Conservation (phyloP, 2,329 filamentous ascomycete genomes). For the Nothopassalora personata region DNA sequence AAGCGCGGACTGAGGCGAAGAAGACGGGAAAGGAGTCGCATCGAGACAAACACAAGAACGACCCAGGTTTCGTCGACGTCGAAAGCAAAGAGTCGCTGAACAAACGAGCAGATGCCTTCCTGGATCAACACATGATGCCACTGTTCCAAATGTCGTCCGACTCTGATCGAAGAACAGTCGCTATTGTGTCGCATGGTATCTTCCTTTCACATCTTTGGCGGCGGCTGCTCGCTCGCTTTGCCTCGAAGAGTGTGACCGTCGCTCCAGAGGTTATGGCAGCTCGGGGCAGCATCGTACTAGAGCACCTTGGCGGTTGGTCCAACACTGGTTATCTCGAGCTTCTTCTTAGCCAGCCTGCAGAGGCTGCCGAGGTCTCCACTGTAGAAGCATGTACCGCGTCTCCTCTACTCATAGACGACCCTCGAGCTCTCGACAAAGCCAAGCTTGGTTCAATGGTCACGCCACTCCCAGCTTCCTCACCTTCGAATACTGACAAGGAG, state of each 20-base stretch:
- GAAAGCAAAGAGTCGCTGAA: constrained; percentile 67
- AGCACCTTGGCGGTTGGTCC: constrained; percentile 56
- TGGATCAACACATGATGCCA: constrained; percentile 59
- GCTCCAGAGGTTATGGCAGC: constrained; percentile 39
- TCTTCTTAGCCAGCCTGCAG: constrained; percentile 4
- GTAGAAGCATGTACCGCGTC: background rate
- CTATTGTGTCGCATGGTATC: constrained; percentile 77
- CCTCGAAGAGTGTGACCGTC: constrained; percentile 42
- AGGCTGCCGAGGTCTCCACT: background rate
- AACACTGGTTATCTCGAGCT: constrained; percentile 60
- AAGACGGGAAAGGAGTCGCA: constrained; percentile 37
- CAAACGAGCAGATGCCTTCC: constrained; percentile 58
- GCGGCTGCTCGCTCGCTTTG: constrained; percentile 54
- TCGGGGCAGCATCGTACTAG: constrained; percentile 38
- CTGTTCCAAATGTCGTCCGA: constrained; percentile 39
- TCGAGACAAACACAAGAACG: constrained; percentile 36
- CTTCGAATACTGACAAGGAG: background rate
- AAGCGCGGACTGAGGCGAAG: constrained; percentile 36
- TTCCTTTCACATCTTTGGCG: constrained; percentile 67
- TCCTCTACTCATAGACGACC: background rate
- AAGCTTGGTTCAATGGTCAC: background rate
- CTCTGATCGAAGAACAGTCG: constrained; percentile 41
- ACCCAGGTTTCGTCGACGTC: constrained; percentile 49
- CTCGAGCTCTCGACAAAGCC: background rate
- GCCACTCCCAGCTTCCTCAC: background rate